Percentiles rank a stretch among this genome's conserved stretches.
These are phyloP conservation scores for Aspergillus sclerotioniger DNA, from an alignment of 495 filamentous ascomycete species.

Conservation along the genomic window DNA sequence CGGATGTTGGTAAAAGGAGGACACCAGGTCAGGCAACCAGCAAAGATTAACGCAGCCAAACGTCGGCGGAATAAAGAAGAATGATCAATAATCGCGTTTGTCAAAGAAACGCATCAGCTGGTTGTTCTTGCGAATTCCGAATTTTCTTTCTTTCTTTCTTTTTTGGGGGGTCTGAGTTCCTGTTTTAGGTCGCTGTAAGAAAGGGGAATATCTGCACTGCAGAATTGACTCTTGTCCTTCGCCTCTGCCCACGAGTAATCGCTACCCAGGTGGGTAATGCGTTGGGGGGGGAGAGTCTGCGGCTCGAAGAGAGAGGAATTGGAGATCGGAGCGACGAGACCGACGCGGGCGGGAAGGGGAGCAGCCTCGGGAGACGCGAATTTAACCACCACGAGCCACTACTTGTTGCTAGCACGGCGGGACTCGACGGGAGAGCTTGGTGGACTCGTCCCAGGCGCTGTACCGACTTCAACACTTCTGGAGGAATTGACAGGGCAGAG, in stretches of 20 bases:
- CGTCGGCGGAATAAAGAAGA: conserved; percentile 9
- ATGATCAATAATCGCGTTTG: conserved; percentile 12
- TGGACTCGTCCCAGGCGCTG: not conserved
- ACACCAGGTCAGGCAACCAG: conserved; percentile 20
- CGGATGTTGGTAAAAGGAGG: conserved; percentile 15
- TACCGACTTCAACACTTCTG: conserved; percentile 23
- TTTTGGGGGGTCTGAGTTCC: not conserved
- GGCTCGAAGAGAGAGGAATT: conserved; percentile 14
- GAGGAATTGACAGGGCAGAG: conserved; percentile 23
- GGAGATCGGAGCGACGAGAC: conserved; percentile 13
- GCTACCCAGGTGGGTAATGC: conserved; percentile 18
- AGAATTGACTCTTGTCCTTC: conserved; percentile 21
- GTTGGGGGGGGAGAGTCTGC: conserved; percentile 11
- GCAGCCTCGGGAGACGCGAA: conserved; percentile 24
- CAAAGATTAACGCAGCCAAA: not conserved
- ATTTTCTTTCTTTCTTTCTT: conserved; percentile 12
- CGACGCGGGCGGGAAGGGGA: conserved; percentile 20
- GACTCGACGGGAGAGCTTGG: not conserved
- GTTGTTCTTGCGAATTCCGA: conserved; percentile 10
- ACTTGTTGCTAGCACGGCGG: not conserved
- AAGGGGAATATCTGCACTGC: conserved; percentile 23
- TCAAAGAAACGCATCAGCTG: conserved; percentile 15
- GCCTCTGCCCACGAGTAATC: conserved; percentile 11
- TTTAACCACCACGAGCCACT: conserved; percentile 20
- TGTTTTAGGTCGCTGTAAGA: conserved; percentile 12